A percentile compares a stretch with the other conserved stretches of the same genome.
These are phyloP conservation scores for Pythium folliculosum DNA, from an alignment of 352 stramenopile genomes.

Conservation along the genomic window DNA sequence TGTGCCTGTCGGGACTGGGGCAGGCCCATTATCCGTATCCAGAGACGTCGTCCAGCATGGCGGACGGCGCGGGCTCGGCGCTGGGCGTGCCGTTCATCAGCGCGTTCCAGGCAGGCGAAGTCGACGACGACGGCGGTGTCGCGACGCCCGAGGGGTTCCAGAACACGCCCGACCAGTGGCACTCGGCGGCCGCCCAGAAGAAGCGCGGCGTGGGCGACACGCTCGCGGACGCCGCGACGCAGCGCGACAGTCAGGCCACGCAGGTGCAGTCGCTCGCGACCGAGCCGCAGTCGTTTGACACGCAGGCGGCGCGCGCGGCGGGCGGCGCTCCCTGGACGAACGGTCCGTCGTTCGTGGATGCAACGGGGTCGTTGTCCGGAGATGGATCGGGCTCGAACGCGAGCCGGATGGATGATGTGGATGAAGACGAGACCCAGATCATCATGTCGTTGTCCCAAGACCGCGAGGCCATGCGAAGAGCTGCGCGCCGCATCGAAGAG, in stretches of 20 bases:
- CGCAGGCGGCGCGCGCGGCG: neutral
- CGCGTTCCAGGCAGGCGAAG: constrained; percentile 42
- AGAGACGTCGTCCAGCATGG: neutral
- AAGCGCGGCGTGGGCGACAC: constrained; percentile 34
- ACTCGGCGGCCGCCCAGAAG: constrained; percentile 29
- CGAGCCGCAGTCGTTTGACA: constrained; percentile 29
- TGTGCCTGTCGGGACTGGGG: neutral
- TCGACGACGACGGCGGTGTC: constrained; percentile 49
- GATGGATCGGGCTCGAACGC: constrained; percentile 21
- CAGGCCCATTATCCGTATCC: neutral
- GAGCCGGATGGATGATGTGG: constrained; percentile 39
- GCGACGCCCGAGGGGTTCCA: constrained; percentile 65
- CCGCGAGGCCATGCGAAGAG: constrained; percentile 29
- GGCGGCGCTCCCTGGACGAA: constrained; percentile 5
- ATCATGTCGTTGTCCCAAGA: constrained; percentile 73
- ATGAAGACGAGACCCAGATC: constrained; percentile 86
- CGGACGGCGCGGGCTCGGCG: neutral
- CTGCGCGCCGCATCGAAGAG: constrained; percentile 46
- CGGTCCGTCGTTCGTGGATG: constrained; percentile 53
- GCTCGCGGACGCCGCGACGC: constrained; percentile 18
- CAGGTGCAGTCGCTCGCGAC: constrained; percentile 48
- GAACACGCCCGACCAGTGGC: constrained; percentile 50
- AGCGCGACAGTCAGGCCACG: constrained; percentile 46
- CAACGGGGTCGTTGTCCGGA: constrained; percentile 21
- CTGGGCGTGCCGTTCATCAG: constrained; percentile 31